These are phyloP conservation scores for Botryotinia convoluta DNA, from an alignment of 2,329 filamentous ascomycete genomes.

Conservation along the genomic window DNA sequence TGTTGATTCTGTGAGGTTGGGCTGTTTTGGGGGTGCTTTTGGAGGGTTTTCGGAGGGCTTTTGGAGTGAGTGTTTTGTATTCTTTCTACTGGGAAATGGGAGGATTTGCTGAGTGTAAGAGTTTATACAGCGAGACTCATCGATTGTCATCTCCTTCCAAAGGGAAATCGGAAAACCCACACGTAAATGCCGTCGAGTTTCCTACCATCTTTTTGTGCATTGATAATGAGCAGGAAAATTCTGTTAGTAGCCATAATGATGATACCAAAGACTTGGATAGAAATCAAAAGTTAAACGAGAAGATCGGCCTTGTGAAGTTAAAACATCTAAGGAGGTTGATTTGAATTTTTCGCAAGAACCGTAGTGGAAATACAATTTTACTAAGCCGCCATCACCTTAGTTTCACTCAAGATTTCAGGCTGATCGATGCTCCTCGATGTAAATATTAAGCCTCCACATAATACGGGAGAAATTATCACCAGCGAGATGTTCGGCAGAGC, in stretches of 20 bases:
- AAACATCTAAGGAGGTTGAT: background rate
- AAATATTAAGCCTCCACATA: too few species aligned
- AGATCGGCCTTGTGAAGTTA: rapidly evolving
- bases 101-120: background rate
- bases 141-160: rapidly evolving
- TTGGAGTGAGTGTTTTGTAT: background rate
- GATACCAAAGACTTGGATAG: background rate
- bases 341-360: too few species aligned
- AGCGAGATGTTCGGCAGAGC: too few species aligned
- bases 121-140: background rate
- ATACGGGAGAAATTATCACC: too few species aligned
- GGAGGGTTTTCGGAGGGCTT: background rate
- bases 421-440: too few species aligned
- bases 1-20: background rate
- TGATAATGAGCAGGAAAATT: rapidly evolving
- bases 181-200: too few species aligned
- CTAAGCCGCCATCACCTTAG: too few species aligned
- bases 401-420: too few species aligned
- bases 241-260: background rate
- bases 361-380: too few species aligned
- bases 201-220: too few species aligned
- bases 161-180: too few species aligned
- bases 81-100: background rate
- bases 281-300: too few species aligned
- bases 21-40: background rate